A percentile compares a stretch with the other conserved stretches of the same genome.
phyloP scores from a whole-genome alignment of 1,284 basidiomycete species.

The Fomes fomentarius region DNA sequence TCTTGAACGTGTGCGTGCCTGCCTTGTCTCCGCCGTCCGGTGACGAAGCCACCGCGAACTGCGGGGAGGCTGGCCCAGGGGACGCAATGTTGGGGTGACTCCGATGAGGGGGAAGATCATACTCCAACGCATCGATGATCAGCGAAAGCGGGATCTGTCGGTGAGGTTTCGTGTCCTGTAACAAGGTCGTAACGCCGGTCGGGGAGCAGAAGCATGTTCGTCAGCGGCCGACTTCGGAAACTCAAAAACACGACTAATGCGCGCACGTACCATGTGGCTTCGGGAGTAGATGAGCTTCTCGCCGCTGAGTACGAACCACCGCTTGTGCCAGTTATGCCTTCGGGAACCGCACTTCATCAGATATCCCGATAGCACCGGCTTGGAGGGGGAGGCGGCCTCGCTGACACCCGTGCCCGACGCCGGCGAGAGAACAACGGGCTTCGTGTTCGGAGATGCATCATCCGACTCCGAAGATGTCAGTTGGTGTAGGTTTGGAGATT shows the following conservation, averaged over 20 bases:
- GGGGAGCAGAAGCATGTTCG: slow-evolving; percentile 12
- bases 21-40: slow-evolving; percentile 44
- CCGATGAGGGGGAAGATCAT: slow-evolving; percentile 56
- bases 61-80: slow-evolving; percentile 38
- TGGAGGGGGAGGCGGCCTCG: slow-evolving; percentile 55
- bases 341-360: slow-evolving; percentile 97
- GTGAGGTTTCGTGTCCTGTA: slow-evolving; percentile 85
- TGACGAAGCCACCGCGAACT: slow-evolving; percentile 37
- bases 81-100: slow-evolving; percentile 30
- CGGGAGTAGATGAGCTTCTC: slow-evolving; percentile 84
- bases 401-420: slow-evolving; percentile 5
- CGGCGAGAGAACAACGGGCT: slow-evolving; percentile 20
- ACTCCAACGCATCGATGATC: slow-evolving; percentile 94
- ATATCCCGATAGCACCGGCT: slow-evolving; percentile 86
- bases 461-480: slow-evolving; percentile 80
- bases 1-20: slow-evolving; percentile 81
- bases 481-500: slow-evolving; percentile 35
- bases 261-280: slow-evolving; percentile 82
- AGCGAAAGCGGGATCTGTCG: slow-evolving; percentile 84
- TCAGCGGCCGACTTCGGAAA: slow-evolving; percentile 12
- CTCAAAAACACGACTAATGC: slow-evolving; percentile 16
- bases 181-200: slow-evolving; percentile 5
- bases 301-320: slow-evolving; percentile 87
- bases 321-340: slow-evolving; percentile 93
- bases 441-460: slow-evolving; percentile 50